Evolutionary conservation across 1,284 basidiomycete genomes (phyloP).

Genomic region (Phellopilus nigrolimitatus): DNA sequence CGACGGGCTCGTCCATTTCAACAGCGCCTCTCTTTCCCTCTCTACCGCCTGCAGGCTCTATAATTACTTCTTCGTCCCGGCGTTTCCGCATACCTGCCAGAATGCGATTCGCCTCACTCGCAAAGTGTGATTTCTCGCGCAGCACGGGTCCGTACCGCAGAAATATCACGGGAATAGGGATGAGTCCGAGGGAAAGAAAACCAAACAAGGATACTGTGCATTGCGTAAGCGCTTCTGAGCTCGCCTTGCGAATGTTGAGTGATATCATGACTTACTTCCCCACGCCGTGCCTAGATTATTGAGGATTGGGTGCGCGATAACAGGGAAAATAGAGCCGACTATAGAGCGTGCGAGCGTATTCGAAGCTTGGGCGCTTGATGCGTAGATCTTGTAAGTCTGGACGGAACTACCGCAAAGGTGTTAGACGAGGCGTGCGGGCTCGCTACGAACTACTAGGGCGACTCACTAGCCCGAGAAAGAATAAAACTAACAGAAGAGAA

Average conservation of each 20-base stretch:
- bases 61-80: neutral
- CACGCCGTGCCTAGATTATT: slow-evolving; percentile 27
- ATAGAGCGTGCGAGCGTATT: slow-evolving; percentile 27
- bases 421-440: neutral
- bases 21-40: no score
- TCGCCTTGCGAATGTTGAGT: no score
- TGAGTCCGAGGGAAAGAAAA: slow-evolving; percentile 26
- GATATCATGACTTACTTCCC: slow-evolving; percentile 29
- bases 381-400: slow-evolving; percentile 26
- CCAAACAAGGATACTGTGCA: slow-evolving; percentile 28
- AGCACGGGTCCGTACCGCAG: slow-evolving; percentile 26
- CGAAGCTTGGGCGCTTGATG: slow-evolving; percentile 27
- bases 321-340: slow-evolving; percentile 26
- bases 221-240: neutral
- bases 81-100: neutral
- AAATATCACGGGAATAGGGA: slow-evolving; percentile 29
- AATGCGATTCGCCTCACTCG: slow-evolving; percentile 23
- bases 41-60: no score
- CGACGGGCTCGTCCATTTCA: no score
- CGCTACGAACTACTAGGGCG: neutral
- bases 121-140: slow-evolving; percentile 26
- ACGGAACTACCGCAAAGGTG: slow-evolving; percentile 20
- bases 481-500: slow-evolving; percentile 14
- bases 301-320: slow-evolving; percentile 26
- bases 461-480: slow-evolving; percentile 20